phyloP scores from a whole-genome alignment of 2,329 filamentous ascomycete genomes.

The Apiospora marii region DNA sequence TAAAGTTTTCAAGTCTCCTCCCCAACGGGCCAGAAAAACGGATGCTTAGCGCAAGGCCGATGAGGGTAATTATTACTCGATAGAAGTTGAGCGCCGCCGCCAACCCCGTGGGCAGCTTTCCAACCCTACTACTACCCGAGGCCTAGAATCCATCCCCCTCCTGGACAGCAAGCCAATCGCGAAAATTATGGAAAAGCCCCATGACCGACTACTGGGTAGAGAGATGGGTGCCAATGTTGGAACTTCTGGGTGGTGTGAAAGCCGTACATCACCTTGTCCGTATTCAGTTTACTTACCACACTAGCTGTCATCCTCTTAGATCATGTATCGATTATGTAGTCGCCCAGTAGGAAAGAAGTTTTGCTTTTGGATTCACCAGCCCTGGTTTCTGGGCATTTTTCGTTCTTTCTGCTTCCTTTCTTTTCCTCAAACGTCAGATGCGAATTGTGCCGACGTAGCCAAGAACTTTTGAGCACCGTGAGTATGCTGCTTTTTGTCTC shows the following conservation, averaged over 20 bases:
- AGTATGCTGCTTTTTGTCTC: background rate
- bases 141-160: background rate
- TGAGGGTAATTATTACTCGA: slow-evolving; percentile 6
- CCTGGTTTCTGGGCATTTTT: background rate
- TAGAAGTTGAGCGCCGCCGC: background rate
- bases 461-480: background rate
- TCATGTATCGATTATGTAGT: slow-evolving; percentile 2
- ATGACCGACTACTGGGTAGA: slow-evolving; percentile 1
- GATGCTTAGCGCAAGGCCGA: slow-evolving; percentile 1
- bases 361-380: slow-evolving; percentile 1
- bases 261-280: background rate
- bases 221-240: background rate
- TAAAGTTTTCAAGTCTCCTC: background rate
- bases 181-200: background rate
- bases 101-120: slow-evolving; percentile 10
- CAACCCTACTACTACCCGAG: background rate
- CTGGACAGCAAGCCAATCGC: background rate
- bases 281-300: slow-evolving; percentile 12
- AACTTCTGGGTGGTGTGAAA: background rate
- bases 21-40: slow-evolving; percentile 13
- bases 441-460: background rate
- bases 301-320: slow-evolving; percentile 5
- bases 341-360: background rate
- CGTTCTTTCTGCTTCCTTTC: background rate
- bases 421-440: slow-evolving; percentile 4